These are phyloP conservation scores for Cicer chorassanicum DNA, from an alignment of 306 rosid species.

Conservation along the genomic window DNA sequence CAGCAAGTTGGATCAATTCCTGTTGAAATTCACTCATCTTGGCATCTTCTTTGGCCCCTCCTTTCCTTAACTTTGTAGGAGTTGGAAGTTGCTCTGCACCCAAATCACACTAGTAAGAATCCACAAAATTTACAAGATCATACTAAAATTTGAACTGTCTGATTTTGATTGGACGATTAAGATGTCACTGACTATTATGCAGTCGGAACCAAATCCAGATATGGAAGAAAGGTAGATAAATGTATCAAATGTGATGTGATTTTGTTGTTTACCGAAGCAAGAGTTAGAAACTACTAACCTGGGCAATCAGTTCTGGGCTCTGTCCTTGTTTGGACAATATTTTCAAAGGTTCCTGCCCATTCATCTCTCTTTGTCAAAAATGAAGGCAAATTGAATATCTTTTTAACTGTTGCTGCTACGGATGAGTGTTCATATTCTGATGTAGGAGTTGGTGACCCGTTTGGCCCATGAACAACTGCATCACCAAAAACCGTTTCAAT, in stretches of 20 bases:
- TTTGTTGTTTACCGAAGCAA: neutral
- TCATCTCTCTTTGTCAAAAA: conserved; percentile 80
- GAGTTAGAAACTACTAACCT: conserved; percentile 53
- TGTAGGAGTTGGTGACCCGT: conserved; percentile 73
- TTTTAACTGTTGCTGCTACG: conserved; percentile 84
- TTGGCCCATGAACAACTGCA: conserved; percentile 91
- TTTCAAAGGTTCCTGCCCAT: conserved; percentile 91
- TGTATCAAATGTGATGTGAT: too few relatives aligned
- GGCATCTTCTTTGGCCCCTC: conserved; percentile 63
- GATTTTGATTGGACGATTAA: too few relatives aligned
- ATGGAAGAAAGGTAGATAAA: too few relatives aligned
- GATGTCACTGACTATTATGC: too few relatives aligned
- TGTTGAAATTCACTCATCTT: conserved; percentile 78
- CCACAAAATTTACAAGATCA: neutral
- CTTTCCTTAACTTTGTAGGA: conserved; percentile 57
- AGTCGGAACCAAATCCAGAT: too few relatives aligned
- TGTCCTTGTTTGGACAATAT: conserved; percentile 58
- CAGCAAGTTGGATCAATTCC: conserved; percentile 78
- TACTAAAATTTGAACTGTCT: too few relatives aligned
- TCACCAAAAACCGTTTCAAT: conserved; percentile 2
- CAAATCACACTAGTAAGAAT: conserved; percentile 16
- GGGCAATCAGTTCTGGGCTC: conserved; percentile 93
- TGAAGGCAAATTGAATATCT: conserved; percentile 71
- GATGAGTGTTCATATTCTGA: conserved; percentile 92
- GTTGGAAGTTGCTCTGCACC: conserved; percentile 67